Evolutionary conservation across 1,139 yeast genomes (phyloP), one percentile per base, ranked within the genome.

Genomic region (Debaryomycetaceae sp.): DNA sequence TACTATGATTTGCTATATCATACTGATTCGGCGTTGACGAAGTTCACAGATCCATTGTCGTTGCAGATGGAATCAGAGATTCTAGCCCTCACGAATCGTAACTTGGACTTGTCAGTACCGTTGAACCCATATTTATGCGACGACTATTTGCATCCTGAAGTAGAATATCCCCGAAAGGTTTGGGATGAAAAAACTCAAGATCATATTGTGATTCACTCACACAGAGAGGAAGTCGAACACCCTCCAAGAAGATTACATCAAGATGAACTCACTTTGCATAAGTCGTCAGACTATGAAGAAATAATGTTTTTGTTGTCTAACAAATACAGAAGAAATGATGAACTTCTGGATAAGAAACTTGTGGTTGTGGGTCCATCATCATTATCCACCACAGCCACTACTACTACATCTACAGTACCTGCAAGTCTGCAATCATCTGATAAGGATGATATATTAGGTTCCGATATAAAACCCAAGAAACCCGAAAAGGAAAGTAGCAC

Each of bases 261-360:
- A 50, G 79, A 74, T 46, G 76, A 71, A 54, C 57, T 72, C 56
- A 65, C 71, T 5, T 55, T 73, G 52, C 96, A 88, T 58, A 87
- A 87, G 56, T 84, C 87, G 34, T 83, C 91, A 2, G 95, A 90
- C 52, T 90, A 87, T 64, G 98, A 93, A 64, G 96, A 88, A 60
- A 74, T 90, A 59, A 91, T 93, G 98, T 65, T 73, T 46, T 63
- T 74, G 41, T 61, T 74, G 42, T 71, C 78, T 3, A 69, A 66
- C 53, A 73, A 70, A 49, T 67, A 68, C 53, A 70, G 64, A 48
- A 62, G 64, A 42, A 55, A 65, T 9, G 77, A 73, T 42, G 75
- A 72, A 44, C 53, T 65, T 5, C 62, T 61, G 40, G 76, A 69
- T 34, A 68, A 69, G 46, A 68, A 67, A 42, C 65, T 73, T 56